Evolutionary conservation across 306 rosid species (phyloP).

Genomic region (Prunus salicina): DNA sequence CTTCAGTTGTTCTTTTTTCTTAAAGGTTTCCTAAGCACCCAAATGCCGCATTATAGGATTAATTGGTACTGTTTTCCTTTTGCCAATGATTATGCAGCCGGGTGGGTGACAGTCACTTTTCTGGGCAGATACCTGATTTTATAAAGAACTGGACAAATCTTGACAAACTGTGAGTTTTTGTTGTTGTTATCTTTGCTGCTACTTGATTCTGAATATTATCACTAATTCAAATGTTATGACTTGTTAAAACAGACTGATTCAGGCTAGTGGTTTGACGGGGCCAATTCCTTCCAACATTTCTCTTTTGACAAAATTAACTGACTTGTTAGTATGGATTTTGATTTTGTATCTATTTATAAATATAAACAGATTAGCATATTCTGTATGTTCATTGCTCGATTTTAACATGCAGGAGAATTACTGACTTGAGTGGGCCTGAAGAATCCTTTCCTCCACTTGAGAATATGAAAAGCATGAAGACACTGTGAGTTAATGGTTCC

Average conservation of each 20-base stretch:
- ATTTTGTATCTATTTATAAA: neutral
- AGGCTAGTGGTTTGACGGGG: slow-evolving; percentile 79
- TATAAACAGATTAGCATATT: neutral
- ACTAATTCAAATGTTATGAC: slow-evolving; percentile 5
- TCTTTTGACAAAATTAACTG: slow-evolving; percentile 34
- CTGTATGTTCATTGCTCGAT: neutral
- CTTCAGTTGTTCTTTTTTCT: neutral
- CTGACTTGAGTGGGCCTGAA: slow-evolving; percentile 61
- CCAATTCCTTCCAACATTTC: slow-evolving; percentile 65
- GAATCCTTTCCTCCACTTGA: slow-evolving; percentile 47
- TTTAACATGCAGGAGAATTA: slow-evolving; percentile 61
- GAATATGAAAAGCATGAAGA: slow-evolving; percentile 28
- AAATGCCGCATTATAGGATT: neutral
- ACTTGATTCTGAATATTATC: neutral
- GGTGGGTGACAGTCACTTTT: slow-evolving; percentile 51
- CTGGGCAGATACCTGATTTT: slow-evolving; percentile 56
- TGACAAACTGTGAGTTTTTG: slow-evolving; percentile 38
- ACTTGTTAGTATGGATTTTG: slow-evolving; percentile 50
- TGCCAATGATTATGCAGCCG: slow-evolving; percentile 45
- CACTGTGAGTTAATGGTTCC: slow-evolving; percentile 49
- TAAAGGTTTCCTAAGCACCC: neutral
- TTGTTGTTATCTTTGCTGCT: neutral
- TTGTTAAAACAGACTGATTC: slow-evolving; percentile 41
- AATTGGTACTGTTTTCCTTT: neutral
- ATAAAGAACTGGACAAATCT: slow-evolving; percentile 56